A percentile compares a stretch with the other conserved stretches of the same genome.
Evolutionary conservation across 768 basidiomycete species (phyloP).

Genomic region (Collybia sp.): DNA sequence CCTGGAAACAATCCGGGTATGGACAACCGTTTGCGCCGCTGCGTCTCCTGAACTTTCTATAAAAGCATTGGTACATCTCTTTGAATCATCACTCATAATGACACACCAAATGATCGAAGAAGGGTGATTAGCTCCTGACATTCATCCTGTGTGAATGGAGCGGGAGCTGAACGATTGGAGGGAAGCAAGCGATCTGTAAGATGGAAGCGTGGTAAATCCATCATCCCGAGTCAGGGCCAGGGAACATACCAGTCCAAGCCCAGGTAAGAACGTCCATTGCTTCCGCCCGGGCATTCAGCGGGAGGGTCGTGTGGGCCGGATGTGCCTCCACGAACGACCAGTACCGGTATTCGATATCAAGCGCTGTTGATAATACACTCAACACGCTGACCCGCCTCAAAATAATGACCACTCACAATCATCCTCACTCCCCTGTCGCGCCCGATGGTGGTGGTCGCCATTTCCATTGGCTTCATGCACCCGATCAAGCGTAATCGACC

Average conservation of each 20-base stretch:
- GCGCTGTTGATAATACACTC: conserved; percentile 34
- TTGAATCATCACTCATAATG: neutral
- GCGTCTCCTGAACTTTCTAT: conserved; percentile 28
- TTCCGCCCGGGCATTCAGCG: conserved; percentile 53
- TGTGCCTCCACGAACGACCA: conserved; percentile 53
- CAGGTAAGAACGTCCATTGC: conserved; percentile 76
- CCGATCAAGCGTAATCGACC: conserved; percentile 42
- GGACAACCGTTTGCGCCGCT: conserved; percentile 42
- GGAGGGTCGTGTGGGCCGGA: conserved; percentile 49
- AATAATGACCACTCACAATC: conserved; percentile 33
- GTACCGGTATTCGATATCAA: conserved; percentile 76
- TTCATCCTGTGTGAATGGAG: conserved; percentile 50
- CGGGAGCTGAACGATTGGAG: conserved; percentile 45
- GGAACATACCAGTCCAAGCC: conserved; percentile 65
- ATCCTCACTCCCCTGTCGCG: conserved; percentile 29
- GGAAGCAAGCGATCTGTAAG: conserved; percentile 63
- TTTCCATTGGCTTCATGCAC: conserved; percentile 12
- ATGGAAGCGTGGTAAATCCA: neutral
- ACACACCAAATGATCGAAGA: conserved; percentile 37
- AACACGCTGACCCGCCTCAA: conserved; percentile 6
- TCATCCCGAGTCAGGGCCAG: neutral
- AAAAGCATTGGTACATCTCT: too few relatives aligned
- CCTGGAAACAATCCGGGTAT: conserved; percentile 63
- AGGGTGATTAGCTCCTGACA: conserved; percentile 70
- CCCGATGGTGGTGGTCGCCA: conserved; percentile 14